These are phyloP conservation scores for Barnettozyma hawaiiensis DNA, from an alignment of 1,139 yeast species.

Conservation along the genomic window DNA sequence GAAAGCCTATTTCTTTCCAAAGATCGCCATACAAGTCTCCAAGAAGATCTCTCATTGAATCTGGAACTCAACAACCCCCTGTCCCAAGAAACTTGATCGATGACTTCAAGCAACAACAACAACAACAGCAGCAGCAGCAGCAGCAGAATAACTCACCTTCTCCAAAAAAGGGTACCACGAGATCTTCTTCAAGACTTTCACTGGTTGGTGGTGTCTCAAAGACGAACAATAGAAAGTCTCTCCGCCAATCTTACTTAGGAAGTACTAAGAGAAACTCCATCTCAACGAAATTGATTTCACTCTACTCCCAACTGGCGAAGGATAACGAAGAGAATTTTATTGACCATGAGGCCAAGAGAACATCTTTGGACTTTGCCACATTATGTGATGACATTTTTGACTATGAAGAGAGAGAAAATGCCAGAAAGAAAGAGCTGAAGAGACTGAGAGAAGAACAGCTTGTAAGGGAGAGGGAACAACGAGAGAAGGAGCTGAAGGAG, in stretches of 20 bases:
- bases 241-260: conserved; percentile 29
- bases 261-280: conserved; percentile 60
- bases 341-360: conserved; percentile 68
- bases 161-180: conserved; percentile 12
- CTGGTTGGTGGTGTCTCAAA: conserved; percentile 8
- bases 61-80: conserved; percentile 29
- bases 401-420: conserved; percentile 54
- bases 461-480: conserved; percentile 33
- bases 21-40: conserved; percentile 26
- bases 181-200: conserved; percentile 21
- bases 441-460: conserved; percentile 26
- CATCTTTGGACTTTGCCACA: conserved; percentile 72
- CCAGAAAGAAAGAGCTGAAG: conserved; percentile 46
- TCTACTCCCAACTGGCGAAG: conserved; percentile 59
- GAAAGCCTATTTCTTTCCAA: conserved; percentile 54
- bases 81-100: conserved; percentile 32
- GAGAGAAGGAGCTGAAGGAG: conserved; percentile 30
- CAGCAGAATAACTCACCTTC: conserved; percentile 27
- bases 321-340: conserved; percentile 67
- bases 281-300: conserved; percentile 60
- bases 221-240: conserved; percentile 25
- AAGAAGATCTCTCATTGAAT: conserved; percentile 20
- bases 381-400: conserved; percentile 71
- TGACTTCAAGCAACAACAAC: conserved; percentile 29
- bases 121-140: too few species aligned